Base-by-base conservation (phyloP, 2,329 filamentous ascomycete genomes). In the Alternaria alternata region DNA sequence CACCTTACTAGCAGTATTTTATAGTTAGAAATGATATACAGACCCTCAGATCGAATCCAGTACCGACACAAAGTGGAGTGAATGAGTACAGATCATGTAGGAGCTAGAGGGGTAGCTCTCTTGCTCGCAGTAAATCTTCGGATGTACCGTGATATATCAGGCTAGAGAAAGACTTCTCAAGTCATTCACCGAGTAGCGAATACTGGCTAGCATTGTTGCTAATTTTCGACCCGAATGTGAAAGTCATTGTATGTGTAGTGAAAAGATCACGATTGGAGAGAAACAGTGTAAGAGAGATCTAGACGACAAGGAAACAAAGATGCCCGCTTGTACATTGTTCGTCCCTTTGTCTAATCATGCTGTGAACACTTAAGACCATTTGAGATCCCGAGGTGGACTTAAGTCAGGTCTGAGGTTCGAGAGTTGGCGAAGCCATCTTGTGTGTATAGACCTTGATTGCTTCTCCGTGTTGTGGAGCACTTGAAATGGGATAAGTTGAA, bases 291-390 rank as follows among this genome's bases (percentile, higher is more conserved):
- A 42, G 18, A 34, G 36, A 18, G 34, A 30, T 8, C 12, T 34
- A 36, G 11, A 30, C 12, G 22, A 56, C 36, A 56, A 51, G 28
- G 44, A 34, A 43, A 56, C 46, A 56, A 56, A 56, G 54, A 51
- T 16, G 4, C 8, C 54, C 5, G 26, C 16, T 18, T 26, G 12
- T 34, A 51, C 46, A 51, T 34, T 51, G 28, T 34, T 42, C 18
- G 20, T 18, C 36, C 41, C 46, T 56, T 56, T 56, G 54, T 56
- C 24, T 24, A 3, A 30, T 30, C 20, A 28, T 26, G 5, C 8
- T 32, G 18, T 43, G 5, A 20, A 36, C 18, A 34, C 14, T n/a
- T 9, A 44, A 34, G 20, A n/a, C 32, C 14, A 1, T 24, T 22
- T 16, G 14, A 36, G 24, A 24, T 14, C 24, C 12, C 20, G 20